Evolutionary conservation across 1,284 basidiomycete species (phyloP).

Genomic region (Cryptococcus sp.): DNA sequence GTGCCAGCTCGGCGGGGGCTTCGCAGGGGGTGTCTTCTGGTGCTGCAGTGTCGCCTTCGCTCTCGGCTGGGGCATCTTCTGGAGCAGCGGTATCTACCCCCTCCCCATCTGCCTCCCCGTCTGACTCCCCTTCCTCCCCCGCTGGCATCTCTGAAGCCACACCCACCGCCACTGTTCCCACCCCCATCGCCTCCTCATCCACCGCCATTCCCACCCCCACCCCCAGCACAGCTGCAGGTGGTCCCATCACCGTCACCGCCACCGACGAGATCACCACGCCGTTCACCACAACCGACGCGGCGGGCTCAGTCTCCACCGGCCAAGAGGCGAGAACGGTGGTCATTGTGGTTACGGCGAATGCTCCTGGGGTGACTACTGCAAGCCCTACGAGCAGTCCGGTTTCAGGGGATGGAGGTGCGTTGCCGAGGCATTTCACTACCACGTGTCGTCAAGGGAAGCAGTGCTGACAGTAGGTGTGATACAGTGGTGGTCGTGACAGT

Average conservation of each 20-base stretch:
- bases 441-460: background rate
- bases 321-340: slow-evolving; percentile 16
- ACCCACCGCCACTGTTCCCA: background rate
- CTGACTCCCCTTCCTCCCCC: background rate
- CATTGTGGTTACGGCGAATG: slow-evolving; percentile 18
- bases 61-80: background rate
- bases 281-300: slow-evolving; percentile 8
- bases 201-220: background rate
- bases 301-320: slow-evolving; percentile 11
- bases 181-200: background rate
- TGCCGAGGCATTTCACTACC: background rate
- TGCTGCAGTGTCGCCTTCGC: background rate
- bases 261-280: slow-evolving; percentile 13
- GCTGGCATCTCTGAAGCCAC: background rate
- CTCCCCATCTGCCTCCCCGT: background rate
- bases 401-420: background rate
- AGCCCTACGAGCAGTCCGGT: slow-evolving; percentile 5
- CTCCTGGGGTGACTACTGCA: slow-evolving; percentile 5
- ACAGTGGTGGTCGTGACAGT: slow-evolving; percentile 18
- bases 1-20: background rate
- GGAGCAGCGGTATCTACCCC: background rate
- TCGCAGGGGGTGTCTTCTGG: background rate
- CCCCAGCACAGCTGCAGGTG: slow-evolving; percentile 1
- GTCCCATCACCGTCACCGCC: slow-evolving; percentile 15
- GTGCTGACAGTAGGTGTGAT: background rate